A percentile compares a stretch with the other conserved stretches of the same genome.
These are phyloP conservation scores for Phoenix dactylifera DNA, from an alignment of 176 grass and related monocot species.

Conservation along the genomic window DNA sequence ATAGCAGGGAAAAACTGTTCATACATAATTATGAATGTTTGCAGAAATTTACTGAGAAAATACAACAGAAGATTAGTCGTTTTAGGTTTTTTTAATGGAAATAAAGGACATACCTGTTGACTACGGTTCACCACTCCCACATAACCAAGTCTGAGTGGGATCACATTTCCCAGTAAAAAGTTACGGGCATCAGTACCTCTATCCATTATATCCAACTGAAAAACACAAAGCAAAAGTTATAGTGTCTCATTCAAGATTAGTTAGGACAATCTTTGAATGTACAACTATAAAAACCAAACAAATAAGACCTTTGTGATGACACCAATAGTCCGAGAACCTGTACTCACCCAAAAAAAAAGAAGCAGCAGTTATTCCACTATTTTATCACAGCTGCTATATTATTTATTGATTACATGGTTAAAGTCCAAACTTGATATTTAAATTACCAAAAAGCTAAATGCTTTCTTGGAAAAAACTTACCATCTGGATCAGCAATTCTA, in stretches of 20 bases:
- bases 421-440: too few species aligned
- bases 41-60: too few species aligned
- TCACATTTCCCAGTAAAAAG: slow-evolving; percentile 94
- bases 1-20: too few species aligned
- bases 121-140: slow-evolving; percentile 87
- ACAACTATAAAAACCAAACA: slow-evolving; percentile 3
- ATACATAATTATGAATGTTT: too few species aligned
- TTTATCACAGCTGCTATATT: too few species aligned
- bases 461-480: slow-evolving; percentile 26
- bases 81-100: not conserved
- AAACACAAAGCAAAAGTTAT: slow-evolving; percentile 16
- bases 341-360: not conserved
- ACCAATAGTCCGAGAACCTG: slow-evolving; percentile 98
- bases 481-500: slow-evolving; percentile 84
- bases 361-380: too few species aligned
- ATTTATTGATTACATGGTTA: too few species aligned
- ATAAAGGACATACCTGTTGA: slow-evolving; percentile 51
- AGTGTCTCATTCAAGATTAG: slow-evolving; percentile 4
- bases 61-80: too few species aligned
- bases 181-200: slow-evolving; percentile 95
- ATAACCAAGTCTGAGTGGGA: slow-evolving; percentile 85
- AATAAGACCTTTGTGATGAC: slow-evolving; percentile 90
- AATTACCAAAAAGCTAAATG: not conserved
- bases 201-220: slow-evolving; percentile 99
- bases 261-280: not conserved